Conservation (phyloP, 441 rosid species). For the Arabidopsis hybrid region DNA sequence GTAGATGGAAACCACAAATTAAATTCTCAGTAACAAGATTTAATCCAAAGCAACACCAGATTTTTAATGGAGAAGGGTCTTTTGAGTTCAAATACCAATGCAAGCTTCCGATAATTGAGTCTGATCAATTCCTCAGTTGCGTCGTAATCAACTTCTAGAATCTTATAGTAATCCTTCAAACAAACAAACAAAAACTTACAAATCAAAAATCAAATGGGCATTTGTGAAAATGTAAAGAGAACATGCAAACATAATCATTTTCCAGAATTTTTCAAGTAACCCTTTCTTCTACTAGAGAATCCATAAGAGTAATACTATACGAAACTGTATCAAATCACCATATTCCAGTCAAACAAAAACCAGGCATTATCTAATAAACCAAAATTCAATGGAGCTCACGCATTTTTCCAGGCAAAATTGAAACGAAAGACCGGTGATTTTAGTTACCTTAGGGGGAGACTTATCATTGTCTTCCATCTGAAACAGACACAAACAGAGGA, state of each 20-base stretch:
- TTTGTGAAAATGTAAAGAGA: constrained; percentile 29
- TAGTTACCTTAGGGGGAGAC: constrained; percentile 50
- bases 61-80: constrained; percentile 13
- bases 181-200: constrained; percentile 30
- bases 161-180: constrained; percentile 76
- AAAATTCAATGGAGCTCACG: background rate
- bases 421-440: background rate
- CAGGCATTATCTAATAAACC: background rate
- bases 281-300: too few relatives aligned
- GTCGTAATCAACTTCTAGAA: constrained; percentile 80
- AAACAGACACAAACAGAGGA: constrained; percentile 34
- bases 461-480: constrained; percentile 58
- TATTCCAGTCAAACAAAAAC: background rate
- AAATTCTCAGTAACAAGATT: too few relatives aligned
- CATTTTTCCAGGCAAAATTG: background rate
- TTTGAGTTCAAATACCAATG: constrained; percentile 61
- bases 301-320: background rate
- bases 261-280: background rate
- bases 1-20: constrained; percentile 13
- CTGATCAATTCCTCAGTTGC: constrained; percentile 81
- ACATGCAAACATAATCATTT: constrained; percentile 7
- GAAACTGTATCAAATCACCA: constrained; percentile 4
- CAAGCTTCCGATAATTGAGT: constrained; percentile 75
- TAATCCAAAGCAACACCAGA: background rate
- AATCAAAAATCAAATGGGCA: constrained; percentile 31